Evolutionary conservation across 2,329 filamentous ascomycete species (phyloP).

Genomic region (Aspergillus pseudoterreus): DNA sequence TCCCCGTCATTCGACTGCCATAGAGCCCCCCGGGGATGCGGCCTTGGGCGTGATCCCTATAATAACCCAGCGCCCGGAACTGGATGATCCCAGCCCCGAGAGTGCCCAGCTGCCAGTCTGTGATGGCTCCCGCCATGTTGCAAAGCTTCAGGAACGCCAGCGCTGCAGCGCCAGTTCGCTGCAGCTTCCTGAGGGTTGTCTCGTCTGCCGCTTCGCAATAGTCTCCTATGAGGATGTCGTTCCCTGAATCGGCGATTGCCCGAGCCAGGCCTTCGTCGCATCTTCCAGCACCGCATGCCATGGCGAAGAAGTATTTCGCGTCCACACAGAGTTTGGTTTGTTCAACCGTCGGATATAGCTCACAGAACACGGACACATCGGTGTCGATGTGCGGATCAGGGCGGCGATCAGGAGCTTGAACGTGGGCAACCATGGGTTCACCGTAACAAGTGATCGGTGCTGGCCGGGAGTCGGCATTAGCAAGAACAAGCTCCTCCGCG

Average conservation of each 20-base stretch:
- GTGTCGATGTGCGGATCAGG: too few species aligned
- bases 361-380: too few species aligned
- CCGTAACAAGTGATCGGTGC: too few species aligned
- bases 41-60: constrained; percentile 13
- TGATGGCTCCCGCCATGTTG: constrained; percentile 10
- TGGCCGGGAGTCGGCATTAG: too few species aligned
- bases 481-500: too few species aligned
- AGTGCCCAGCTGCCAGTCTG: constrained; percentile 18
- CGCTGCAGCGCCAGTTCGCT: constrained; percentile 16
- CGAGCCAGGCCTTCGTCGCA: constrained; percentile 14
- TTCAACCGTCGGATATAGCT: constrained; percentile 15
- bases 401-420: too few species aligned
- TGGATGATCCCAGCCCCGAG: constrained; percentile 14
- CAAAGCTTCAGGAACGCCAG: constrained; percentile 19
- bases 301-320: constrained; percentile 67
- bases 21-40: constrained; percentile 12
- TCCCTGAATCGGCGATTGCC: constrained; percentile 20
- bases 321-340: constrained; percentile 19
- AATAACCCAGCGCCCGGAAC: constrained; percentile 19
- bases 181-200: constrained; percentile 10
- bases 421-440: too few species aligned
- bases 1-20: constrained; percentile 18
- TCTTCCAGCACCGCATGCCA: constrained; percentile 47
- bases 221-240: constrained; percentile 21
- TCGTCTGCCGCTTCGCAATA: constrained; percentile 19